Evolutionary conservation across 305 asterid genomes (phyloP).

Genomic region (Andrographis paniculata): DNA sequence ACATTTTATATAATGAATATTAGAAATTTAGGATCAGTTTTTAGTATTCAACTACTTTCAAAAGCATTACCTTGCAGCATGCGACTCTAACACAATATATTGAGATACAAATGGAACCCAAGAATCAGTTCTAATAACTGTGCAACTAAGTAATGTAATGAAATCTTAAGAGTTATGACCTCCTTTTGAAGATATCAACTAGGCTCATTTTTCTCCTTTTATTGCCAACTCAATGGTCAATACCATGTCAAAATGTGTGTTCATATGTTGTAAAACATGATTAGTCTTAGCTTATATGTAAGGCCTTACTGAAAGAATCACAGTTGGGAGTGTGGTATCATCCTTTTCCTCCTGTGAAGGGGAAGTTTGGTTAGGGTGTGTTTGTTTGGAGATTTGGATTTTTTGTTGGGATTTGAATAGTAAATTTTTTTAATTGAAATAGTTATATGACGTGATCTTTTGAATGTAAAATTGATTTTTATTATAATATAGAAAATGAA

Average conservation of each 20-base stretch:
- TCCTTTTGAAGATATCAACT: background rate
- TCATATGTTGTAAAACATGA: background rate
- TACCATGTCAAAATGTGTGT: background rate
- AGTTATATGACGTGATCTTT: too few species aligned
- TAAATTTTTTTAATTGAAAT: too few species aligned
- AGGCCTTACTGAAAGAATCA: constrained; percentile 2
- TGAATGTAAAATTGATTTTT: too few species aligned
- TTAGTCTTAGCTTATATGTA: background rate
- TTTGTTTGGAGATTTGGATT: too few species aligned
- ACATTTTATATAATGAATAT: background rate
- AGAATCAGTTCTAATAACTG: constrained; percentile 8
- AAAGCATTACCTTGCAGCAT: too few species aligned
- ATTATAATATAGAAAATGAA: too few species aligned
- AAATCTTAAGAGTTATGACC: background rate
- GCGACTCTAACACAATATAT: too few species aligned
- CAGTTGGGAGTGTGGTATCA: background rate
- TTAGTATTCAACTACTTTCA: background rate
- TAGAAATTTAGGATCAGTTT: background rate
- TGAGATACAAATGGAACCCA: background rate
- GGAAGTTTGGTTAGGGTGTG: too few species aligned
- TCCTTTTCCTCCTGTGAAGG: background rate
- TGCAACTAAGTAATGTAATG: background rate
- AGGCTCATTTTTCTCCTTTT: background rate
- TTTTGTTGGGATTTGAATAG: too few species aligned
- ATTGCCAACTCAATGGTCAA: too few species aligned